These are phyloP conservation scores for Pythium sp. DNA, from an alignment of 352 stramenopile genomes.

Conservation along the genomic window DNA sequence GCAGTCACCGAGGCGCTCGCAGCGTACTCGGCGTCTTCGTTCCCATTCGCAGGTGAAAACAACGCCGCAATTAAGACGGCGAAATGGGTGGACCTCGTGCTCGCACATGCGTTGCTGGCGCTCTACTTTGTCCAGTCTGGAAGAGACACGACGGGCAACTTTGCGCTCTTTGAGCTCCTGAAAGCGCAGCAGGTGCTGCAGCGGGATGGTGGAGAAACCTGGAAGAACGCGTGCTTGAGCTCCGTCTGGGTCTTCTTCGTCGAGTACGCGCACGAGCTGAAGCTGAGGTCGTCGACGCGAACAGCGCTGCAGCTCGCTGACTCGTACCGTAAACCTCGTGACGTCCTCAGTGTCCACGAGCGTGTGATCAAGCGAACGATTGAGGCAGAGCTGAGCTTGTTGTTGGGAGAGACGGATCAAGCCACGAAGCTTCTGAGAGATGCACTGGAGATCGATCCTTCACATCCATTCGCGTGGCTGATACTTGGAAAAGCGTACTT, in stretches of 20 bases:
- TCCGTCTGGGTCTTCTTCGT: conserved; percentile 65
- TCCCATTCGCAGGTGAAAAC: background rate
- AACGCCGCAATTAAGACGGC: background rate
- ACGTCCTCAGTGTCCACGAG: conserved; percentile 43
- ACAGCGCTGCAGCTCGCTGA: conserved; percentile 39
- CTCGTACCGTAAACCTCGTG: conserved; percentile 25
- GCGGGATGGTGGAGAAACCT: conserved; percentile 14
- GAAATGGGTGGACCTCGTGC: conserved; percentile 20
- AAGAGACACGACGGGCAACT: conserved; percentile 53
- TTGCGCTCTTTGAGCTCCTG: conserved; percentile 64
- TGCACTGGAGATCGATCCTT: conserved; percentile 55
- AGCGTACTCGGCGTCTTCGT: conserved; percentile 14
- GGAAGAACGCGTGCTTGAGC: conserved; percentile 28
- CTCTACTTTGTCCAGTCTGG: conserved; percentile 50
- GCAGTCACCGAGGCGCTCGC: conserved; percentile 27
- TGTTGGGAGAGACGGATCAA: conserved; percentile 20
- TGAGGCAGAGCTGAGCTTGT: conserved; percentile 37
- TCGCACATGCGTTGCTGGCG: conserved; percentile 61
- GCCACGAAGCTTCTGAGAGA: conserved; percentile 45
- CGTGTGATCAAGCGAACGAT: conserved; percentile 52
- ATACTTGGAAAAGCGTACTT: conserved; percentile 48
- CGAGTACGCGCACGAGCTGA: conserved; percentile 39
- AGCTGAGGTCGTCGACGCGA: conserved; percentile 35
- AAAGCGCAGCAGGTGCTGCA: conserved; percentile 46
- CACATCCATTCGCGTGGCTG: conserved; percentile 55